Evolutionary conservation across 176 grass and related monocot genomes (phyloP), one percentile per base, ranked within the genome.

Genomic region (Aegilops tauschii): DNA sequence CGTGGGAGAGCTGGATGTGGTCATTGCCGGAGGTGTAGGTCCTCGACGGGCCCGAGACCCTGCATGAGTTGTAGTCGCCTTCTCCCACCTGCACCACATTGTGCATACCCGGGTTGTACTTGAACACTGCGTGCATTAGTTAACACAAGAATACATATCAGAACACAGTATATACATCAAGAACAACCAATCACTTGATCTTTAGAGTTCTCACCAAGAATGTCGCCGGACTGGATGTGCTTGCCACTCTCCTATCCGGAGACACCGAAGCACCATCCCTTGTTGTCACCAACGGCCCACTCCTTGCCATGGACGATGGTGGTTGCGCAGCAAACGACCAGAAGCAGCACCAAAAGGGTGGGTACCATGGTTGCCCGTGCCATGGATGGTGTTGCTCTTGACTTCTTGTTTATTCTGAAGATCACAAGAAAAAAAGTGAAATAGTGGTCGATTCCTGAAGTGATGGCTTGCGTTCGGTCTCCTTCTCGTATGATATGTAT

Each of bases 261-360:
- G 65, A 82, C 1, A 17, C 52, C 72, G 37, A 84, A 81, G 34
- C 28, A 77, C 91, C 91, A 93, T 17, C 84, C 39, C n/a, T 73
- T 73, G 12, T 16, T 5, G 5, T 45, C 39, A 3, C 70, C 70
- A n/a, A 73, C 44, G 3, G 44, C 4, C 40, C 40, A 44, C 40
- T 44, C 40, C 40, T 44, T 44, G 40, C 9, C 40, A 11, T 11
- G 40, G 40, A 44, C 40, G 10, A 44, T 0, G 10, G 0, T 44
- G 40, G 40, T 44, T 44, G 40, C 9, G 0, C 10, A 44, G 9
- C 40, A 44, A 44, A 44, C 10, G 10, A 0, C 40, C 0, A 44
- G 10, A 44, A 44, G 40, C 9, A 44, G 3, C 40, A 44, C 40
- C 40, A 44, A 44, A 44, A 44, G 40, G 40, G 40, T 44, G 40